These are phyloP conservation scores for Murraya koenigii DNA, from an alignment of 345 rosid species.

Conservation along the genomic window DNA sequence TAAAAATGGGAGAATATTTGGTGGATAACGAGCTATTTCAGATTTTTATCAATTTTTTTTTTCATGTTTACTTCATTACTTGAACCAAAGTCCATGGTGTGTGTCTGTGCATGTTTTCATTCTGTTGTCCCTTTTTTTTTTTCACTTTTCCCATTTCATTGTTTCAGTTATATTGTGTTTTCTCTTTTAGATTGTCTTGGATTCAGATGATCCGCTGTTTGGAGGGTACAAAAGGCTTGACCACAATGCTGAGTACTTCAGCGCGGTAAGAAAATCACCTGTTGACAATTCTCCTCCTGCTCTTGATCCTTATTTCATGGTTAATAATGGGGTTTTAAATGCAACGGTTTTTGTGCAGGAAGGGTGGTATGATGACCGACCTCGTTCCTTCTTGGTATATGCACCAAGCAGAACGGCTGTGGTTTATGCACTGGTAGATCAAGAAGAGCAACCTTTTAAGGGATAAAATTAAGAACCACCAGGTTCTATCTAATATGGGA, in stretches of 20 bases:
- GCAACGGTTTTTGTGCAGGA: constrained; percentile 46
- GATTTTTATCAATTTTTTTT: background rate
- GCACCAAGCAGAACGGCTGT: constrained; percentile 86
- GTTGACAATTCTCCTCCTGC: background rate
- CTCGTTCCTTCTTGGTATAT: constrained; percentile 70
- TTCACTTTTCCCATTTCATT: background rate
- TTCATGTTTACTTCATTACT: background rate
- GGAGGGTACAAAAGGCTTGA: constrained; percentile 76
- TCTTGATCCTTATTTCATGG: background rate
- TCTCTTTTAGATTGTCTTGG: constrained; percentile 61
- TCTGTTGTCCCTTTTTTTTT: background rate
- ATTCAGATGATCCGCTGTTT: constrained; percentile 70
- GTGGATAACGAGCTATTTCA: background rate
- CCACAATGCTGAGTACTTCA: constrained; percentile 65
- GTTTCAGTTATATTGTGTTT: background rate
- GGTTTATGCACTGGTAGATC: constrained; percentile 70
- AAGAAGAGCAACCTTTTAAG: constrained; percentile 13
- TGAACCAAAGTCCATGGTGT: background rate
- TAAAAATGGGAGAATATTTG: background rate
- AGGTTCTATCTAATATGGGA: background rate
- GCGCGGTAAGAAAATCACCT: constrained; percentile 45
- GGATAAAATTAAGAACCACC: background rate
- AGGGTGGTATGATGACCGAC: constrained; percentile 65
- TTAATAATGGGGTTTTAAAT: constrained; percentile 4
- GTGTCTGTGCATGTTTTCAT: background rate